Percentiles rank a stretch among this genome's conserved stretches.
Evolutionary conservation across 2,329 filamentous ascomycete genomes (phyloP).

Genomic region (Leptographium wingfieldii): DNA sequence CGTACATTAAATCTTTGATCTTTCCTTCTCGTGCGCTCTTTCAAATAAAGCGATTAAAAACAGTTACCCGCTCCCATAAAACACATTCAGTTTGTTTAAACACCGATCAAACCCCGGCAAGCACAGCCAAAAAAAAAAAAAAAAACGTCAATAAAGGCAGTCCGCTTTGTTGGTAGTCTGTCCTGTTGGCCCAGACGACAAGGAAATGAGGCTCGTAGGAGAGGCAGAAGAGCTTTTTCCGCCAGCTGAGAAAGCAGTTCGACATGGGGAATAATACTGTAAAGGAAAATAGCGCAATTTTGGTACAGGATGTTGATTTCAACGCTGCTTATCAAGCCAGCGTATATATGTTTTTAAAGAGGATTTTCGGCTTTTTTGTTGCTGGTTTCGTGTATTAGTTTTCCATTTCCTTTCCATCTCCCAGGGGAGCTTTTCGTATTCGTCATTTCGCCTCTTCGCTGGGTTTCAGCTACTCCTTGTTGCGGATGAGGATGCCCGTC

Average conservation of each 20-base stretch:
- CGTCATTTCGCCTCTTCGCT: not conserved
- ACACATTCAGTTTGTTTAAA: not conserved
- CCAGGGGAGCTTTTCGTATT: not conserved
- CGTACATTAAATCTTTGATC: not conserved
- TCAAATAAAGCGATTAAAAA: not conserved
- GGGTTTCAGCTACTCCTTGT: constrained; percentile 8
- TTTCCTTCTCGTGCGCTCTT: not conserved
- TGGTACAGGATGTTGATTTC: not conserved
- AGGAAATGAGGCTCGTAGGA: not conserved
- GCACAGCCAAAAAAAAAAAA: not conserved
- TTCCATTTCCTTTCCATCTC: not conserved
- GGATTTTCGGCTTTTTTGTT: not conserved
- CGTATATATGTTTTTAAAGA: not conserved
- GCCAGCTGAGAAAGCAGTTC: not conserved
- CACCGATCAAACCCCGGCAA: not conserved
- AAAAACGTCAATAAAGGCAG: not conserved
- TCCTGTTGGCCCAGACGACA: not conserved
- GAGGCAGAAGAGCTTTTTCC: not conserved
- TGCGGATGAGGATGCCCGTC: constrained; percentile 12
- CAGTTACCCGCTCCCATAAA: not conserved
- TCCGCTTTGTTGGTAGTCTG: not conserved
- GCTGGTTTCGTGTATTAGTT: not conserved
- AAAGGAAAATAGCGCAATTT: not conserved
- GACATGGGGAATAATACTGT: not conserved
- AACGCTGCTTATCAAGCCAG: not conserved